Percentiles rank a stretch among this genome's conserved stretches.
Evolutionary conservation across 2,329 filamentous ascomycete species (phyloP).

Genomic region (Beauveria pseudobassiana): DNA sequence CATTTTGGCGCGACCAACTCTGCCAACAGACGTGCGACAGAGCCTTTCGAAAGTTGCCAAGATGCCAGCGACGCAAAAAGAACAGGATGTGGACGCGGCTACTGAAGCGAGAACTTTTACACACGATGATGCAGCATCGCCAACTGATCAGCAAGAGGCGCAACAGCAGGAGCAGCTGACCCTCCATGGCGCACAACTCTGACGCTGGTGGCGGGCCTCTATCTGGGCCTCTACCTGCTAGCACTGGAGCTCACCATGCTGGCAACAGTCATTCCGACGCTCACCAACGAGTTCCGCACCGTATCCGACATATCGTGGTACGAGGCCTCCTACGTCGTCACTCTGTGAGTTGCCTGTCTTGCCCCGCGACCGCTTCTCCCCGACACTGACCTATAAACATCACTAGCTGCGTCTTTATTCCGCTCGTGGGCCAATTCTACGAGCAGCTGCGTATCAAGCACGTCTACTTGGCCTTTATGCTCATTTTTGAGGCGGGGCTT

Average conservation of each 20-base stretch:
- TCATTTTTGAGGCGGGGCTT: slow-evolving; percentile 5
- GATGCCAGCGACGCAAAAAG: neutral
- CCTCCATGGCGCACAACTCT: slow-evolving; percentile 4
- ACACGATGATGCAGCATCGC: neutral
- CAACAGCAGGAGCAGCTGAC: neutral
- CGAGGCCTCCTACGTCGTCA: slow-evolving; percentile 10
- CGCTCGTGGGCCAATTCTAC: slow-evolving; percentile 6
- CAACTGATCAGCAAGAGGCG: neutral
- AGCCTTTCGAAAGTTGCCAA: neutral
- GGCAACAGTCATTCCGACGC: slow-evolving; percentile 7
- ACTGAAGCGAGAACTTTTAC: neutral
- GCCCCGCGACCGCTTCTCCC: too few relatives aligned
- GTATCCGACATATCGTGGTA: slow-evolving; percentile 12
- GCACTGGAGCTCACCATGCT: slow-evolving; percentile 13
- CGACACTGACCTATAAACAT: neutral
- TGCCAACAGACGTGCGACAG: neutral
- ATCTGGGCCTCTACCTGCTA: slow-evolving; percentile 9
- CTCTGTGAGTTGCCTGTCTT: slow-evolving; percentile 3
- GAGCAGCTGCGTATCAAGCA: slow-evolving; percentile 6
- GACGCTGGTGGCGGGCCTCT: neutral
- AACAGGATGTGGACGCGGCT: neutral
- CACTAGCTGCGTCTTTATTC: slow-evolving; percentile 4
- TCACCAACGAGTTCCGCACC: slow-evolving; percentile 10
- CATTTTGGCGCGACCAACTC: neutral
- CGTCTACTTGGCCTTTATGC: slow-evolving; percentile 8